Conservation (phyloP, 331 rosid species). For the Quercus tomentella region DNA sequence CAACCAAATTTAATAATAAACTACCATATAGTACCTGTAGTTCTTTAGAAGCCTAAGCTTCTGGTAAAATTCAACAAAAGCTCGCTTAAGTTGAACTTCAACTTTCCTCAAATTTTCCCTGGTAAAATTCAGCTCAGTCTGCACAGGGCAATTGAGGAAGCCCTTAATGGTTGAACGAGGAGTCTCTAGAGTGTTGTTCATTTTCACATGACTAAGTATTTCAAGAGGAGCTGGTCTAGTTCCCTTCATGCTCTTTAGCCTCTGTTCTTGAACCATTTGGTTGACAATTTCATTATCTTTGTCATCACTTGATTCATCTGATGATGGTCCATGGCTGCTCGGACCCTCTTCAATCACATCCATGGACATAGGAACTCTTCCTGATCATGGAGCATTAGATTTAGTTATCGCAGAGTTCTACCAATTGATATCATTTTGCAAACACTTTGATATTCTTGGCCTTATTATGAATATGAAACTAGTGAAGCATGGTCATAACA, state of each 20-base stretch:
- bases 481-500: no score
- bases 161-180: slow-evolving; percentile 66
- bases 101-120: slow-evolving; percentile 43
- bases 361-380: slow-evolving; percentile 34
- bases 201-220: slow-evolving; percentile 38
- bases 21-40: slow-evolving; percentile 31
- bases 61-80: slow-evolving; percentile 53
- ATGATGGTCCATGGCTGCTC: slow-evolving; percentile 17
- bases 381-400: slow-evolving; percentile 11
- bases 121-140: slow-evolving; percentile 43
- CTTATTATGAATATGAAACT: no score
- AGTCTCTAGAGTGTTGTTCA: slow-evolving; percentile 55
- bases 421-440: no score
- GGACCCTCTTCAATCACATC: slow-evolving; percentile 45
- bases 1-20: not conserved
- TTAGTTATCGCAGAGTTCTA: no score
- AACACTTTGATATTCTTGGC: no score
- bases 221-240: slow-evolving; percentile 50
- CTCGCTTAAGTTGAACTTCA: slow-evolving; percentile 41
- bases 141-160: slow-evolving; percentile 35
- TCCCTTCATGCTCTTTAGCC: not conserved
- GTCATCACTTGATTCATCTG: slow-evolving; percentile 19
- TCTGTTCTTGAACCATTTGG: slow-evolving; percentile 7
- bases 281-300: not conserved
- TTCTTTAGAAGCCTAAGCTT: slow-evolving; percentile 68